These are phyloP conservation scores for Carex cristatella DNA, from an alignment of 176 grass and related monocot species.

Conservation along the genomic window DNA sequence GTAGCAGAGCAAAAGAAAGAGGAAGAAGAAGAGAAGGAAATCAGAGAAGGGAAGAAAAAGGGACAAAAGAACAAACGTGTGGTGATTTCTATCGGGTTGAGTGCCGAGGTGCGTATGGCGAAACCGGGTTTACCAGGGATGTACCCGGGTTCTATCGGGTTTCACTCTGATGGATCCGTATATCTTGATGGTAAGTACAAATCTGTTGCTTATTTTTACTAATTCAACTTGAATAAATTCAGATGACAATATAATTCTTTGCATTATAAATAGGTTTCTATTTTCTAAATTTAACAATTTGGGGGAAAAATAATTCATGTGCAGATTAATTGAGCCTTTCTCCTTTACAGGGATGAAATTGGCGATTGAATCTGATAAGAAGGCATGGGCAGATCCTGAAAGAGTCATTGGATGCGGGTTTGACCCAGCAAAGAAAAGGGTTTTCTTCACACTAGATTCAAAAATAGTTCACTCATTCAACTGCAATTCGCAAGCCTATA, in stretches of 20 bases:
- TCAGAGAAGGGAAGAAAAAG: slow-evolving; percentile 23
- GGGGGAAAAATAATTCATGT: neutral
- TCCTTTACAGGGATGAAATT: slow-evolving; percentile 75
- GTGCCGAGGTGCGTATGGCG: neutral
- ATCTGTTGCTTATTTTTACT: neutral
- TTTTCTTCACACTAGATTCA: slow-evolving; percentile 91
- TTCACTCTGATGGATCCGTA: slow-evolving; percentile 77
- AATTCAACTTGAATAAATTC: neutral
- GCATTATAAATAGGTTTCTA: neutral
- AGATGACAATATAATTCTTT: neutral
- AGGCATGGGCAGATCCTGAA: slow-evolving; percentile 61
- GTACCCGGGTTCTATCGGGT: slow-evolving; percentile 70
- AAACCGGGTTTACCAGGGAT: slow-evolving; percentile 47
- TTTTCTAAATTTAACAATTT: neutral
- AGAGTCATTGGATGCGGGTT: slow-evolving; percentile 83
- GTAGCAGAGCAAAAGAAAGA: neutral
- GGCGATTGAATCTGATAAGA: slow-evolving; percentile 61
- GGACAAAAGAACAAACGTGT: slow-evolving; percentile 27
- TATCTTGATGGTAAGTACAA: slow-evolving; percentile 72
- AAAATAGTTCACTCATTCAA: slow-evolving; percentile 57
- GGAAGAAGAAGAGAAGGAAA: slow-evolving; percentile 21
- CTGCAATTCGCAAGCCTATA: slow-evolving; percentile 75
- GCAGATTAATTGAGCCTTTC: neutral
- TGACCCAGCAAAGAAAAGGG: slow-evolving; percentile 75
- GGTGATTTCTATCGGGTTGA: slow-evolving; percentile 69